Base-by-base conservation (phyloP, 257 asterid species). In the Capsicum baccatum region DNA sequence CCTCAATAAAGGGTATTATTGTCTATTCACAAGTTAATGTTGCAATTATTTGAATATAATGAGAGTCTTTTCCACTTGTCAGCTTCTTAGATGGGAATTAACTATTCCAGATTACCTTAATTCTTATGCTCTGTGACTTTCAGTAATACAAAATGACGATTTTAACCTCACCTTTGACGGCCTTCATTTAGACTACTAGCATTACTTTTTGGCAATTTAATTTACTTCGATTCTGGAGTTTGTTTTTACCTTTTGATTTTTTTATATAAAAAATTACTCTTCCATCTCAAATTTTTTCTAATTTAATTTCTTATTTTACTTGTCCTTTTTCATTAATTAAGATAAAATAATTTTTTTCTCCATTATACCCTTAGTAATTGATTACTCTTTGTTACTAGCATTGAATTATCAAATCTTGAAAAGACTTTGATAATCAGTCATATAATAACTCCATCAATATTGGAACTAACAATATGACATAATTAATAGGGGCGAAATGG, bases 1-100 rank as follows among this genome's bases (percentile, higher is more conserved):
- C 15, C 47, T 26, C 63, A 26, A 52, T 39, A 68, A 74, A 54
- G 82, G 66, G 66, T 78, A 54, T 3, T 78, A 0, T 78, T 26
- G 66, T 52, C 82, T 5, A 54, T 33, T 78, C 0, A 8, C 5
- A 3, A 39, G 44, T 39, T 39, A 79, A 84, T 62, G 26, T 48
- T 78, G 84, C 86, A 89, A 87, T 87, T 88, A 88, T 87, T 91
- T 87, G 90, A 81, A 81, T 82, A 89, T 87, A 80, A 89, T 90
- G 83, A 83, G 81, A 79, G 79, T 74, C 59, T 86, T 81, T 81
- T 83, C 79, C 67, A 83, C 62, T 67, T 88, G 90, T 88, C 88
- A 78, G 86, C 17, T 83, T 84, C 67, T 80, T 63, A 57, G 76
- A 55, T 54, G 14, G 6, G 42, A 15, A 78, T 54, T 78, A 54